Evolutionary conservation across 148 eudicot species (phyloP).

Genomic region (Chenopodium quinoa): DNA sequence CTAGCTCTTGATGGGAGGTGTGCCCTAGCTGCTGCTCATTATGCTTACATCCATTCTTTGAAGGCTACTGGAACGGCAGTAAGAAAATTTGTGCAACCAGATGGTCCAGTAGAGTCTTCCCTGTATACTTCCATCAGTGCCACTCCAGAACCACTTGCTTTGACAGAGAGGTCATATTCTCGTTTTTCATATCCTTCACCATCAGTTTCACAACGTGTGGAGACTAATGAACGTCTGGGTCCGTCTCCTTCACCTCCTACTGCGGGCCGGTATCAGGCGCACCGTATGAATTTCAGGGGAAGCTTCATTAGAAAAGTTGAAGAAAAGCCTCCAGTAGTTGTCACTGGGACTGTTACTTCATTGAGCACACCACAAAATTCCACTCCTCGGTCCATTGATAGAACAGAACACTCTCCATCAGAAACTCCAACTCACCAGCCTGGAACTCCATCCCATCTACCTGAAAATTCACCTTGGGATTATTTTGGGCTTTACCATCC

Average conservation of each 20-base stretch:
- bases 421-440: conserved; percentile 36
- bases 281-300: conserved; percentile 74
- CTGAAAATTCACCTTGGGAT: conserved; percentile 80
- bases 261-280: conserved; percentile 47
- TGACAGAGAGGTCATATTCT: conserved; percentile 55
- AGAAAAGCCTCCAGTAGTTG: conserved; percentile 60
- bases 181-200: conserved; percentile 65
- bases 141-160: conserved; percentile 58
- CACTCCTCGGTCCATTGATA: conserved; percentile 45
- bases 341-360: conserved; percentile 51
- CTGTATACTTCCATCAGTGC: conserved; percentile 58
- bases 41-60: conserved; percentile 67
- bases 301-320: conserved; percentile 62
- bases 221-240: conserved; percentile 38
- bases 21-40: conserved; percentile 75
- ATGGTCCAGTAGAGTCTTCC: conserved; percentile 49
- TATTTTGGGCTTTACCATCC: conserved; percentile 84
- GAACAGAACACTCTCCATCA: conserved; percentile 42
- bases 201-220: conserved; percentile 49
- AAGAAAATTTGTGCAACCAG: conserved; percentile 71
- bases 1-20: conserved; percentile 97
- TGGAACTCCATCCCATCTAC: conserved; percentile 35
- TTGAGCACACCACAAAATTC: conserved; percentile 45
- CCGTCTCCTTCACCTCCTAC: conserved; percentile 61
- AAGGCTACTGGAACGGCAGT: conserved; percentile 64